Evolutionary conservation across 2,329 filamentous ascomycete genomes (phyloP), one percentile per base, ranked within the genome.

Genomic region (Fusarium miscanthi): DNA sequence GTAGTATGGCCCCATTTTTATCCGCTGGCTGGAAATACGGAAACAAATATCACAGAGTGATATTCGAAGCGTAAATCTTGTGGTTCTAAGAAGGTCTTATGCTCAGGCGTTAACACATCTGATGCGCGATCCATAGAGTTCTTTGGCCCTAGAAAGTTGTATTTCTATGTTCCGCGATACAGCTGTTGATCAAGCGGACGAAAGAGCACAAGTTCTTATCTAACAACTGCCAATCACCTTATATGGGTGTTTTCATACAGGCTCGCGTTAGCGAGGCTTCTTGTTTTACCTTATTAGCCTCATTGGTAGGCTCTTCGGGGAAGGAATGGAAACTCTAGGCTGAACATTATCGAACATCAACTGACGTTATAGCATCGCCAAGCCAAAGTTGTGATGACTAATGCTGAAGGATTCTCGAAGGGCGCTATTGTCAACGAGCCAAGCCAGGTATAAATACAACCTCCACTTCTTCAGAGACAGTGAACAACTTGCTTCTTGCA

Each of bases 391-490:
- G 21, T 14, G 38, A 61, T 61, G 11, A 61, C 58, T 61, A 61
- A 61, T 61, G 1, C 19, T 19, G 25, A 11, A 38, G 31, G 52
- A 49, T 51, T 11, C 21, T 21, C 21, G 16, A 63, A 63, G 61
- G 54, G 54, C 61, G 54, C 42, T 3, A 43, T 23, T 49, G 40
- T 37, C 59, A 60, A 17, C 9, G 23, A 27, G 27, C 57, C 9
- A 35, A 33, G 35, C 23, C 13, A 8, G n/a, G 13, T 33, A 52
- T 52, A 52, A 59, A 59, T 25, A n/a, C 1, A 21, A 23, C 3
- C 38, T 23, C 27, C 30, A 5, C 52, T 25, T 23, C 5, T 1
- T 25, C 2, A 1, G 14, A 33, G 6, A 21, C 3, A 2, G 1
- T 23, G 13, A 21, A 4, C 16, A 30, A 27, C 13, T 21, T 23